Evolutionary conservation across 495 filamentous ascomycete genomes (phyloP).

Genomic region (Xylaria cubensis): DNA sequence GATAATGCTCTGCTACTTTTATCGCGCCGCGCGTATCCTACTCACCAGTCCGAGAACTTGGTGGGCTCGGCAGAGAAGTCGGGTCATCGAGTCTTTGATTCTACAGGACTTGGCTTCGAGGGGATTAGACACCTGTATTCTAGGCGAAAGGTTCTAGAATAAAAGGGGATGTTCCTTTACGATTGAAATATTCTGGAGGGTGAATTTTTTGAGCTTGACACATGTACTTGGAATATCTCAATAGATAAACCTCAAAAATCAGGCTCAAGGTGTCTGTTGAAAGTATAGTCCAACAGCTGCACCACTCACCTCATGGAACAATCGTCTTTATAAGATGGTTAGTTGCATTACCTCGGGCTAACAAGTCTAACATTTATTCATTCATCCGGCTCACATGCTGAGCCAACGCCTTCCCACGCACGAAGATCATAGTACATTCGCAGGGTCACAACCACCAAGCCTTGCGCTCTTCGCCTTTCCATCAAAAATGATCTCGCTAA

Average conservation of each 20-base stretch:
- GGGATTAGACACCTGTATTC: slow-evolving; percentile 24
- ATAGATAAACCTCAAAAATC: neutral
- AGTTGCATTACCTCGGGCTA: neutral
- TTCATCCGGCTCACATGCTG: neutral
- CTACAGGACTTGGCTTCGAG: slow-evolving; percentile 28
- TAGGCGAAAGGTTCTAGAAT: neutral
- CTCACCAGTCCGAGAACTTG: slow-evolving; percentile 31
- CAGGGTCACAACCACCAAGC: slow-evolving; percentile 37
- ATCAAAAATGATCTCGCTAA: slow-evolving; percentile 80
- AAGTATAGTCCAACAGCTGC: neutral
- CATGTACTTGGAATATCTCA: neutral
- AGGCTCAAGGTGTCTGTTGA: neutral
- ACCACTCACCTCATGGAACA: neutral
- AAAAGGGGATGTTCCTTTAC: no score
- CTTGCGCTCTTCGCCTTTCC: slow-evolving; percentile 73
- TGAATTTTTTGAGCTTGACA: neutral
- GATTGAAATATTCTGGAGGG: no score
- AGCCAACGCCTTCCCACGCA: slow-evolving; percentile 26
- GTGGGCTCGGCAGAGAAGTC: slow-evolving; percentile 33
- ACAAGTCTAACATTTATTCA: neutral
- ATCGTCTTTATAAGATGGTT: neutral
- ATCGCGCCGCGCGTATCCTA: slow-evolving; percentile 30
- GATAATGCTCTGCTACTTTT: slow-evolving; percentile 38
- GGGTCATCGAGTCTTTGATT: slow-evolving; percentile 30
- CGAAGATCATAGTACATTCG: slow-evolving; percentile 31